A percentile compares a stretch with the other conserved stretches of the same genome.
These are phyloP conservation scores for Starmerella ratchasimensis DNA, from an alignment of 805 yeast species.

Conservation along the genomic window DNA sequence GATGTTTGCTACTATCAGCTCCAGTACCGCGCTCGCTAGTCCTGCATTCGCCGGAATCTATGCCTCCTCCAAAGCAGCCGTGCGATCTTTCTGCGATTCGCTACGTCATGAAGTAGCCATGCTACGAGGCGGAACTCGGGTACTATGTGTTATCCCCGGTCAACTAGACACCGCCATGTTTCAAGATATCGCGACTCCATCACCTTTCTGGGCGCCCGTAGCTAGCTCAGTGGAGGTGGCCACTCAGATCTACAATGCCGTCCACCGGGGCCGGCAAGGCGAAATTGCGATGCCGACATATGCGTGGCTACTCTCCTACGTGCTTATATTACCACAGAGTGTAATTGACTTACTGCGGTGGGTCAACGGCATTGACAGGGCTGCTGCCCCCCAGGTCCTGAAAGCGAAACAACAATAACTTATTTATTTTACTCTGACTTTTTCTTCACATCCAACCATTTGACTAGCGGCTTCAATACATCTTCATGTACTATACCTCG, in stretches of 20 bases:
- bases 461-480: conserved; percentile 7
- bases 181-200: conserved; percentile 51
- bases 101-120: conserved; percentile 42
- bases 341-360: conserved; percentile 38
- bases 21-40: conserved; percentile 61
- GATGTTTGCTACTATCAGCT: conserved; percentile 58
- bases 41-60: conserved; percentile 61
- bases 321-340: conserved; percentile 57
- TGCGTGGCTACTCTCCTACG: conserved; percentile 51
- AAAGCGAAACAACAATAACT: not conserved
- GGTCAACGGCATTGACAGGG: conserved; percentile 48
- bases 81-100: conserved; percentile 59
- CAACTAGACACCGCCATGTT: conserved; percentile 62
- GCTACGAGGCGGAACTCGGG: conserved; percentile 37
- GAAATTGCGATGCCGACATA: conserved; percentile 57
- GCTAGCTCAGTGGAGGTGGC: conserved; percentile 53
- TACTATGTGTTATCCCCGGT: conserved; percentile 64
- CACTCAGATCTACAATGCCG: conserved; percentile 30
- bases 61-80: conserved; percentile 72
- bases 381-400: conserved; percentile 1
- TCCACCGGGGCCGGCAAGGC: conserved; percentile 31
- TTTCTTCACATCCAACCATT: not conserved
- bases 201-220: conserved; percentile 57
- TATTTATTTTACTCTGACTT: not conserved
- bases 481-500: conserved; percentile 11